Conservation (phyloP, 202 grass and related monocot genomes). For the Schoenoplectus triqueter region DNA sequence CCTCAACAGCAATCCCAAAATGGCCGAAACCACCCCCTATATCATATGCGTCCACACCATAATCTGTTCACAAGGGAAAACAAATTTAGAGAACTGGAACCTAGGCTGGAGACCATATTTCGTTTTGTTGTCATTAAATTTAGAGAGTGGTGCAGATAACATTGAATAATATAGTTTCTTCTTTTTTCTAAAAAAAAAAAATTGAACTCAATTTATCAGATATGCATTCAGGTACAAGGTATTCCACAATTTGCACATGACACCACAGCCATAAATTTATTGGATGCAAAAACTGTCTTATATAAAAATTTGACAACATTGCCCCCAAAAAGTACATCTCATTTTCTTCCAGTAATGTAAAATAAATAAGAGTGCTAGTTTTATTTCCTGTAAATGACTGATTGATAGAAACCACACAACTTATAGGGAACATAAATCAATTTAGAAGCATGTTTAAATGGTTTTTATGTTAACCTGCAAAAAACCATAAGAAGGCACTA, state of each 20-base stretch:
- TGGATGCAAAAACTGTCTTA: not conserved
- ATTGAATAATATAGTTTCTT: not conserved
- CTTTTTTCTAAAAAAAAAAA: not conserved
- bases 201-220: not conserved
- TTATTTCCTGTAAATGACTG: not conserved
- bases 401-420: not conserved
- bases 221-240: not conserved
- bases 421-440: not conserved
- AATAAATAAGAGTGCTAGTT: not conserved
- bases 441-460: not conserved
- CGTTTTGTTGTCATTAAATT: not conserved
- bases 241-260: not conserved
- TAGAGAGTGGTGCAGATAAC: not conserved
- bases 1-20: constrained; percentile 94
- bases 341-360: constrained; percentile 4
- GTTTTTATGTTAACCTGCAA: not conserved
- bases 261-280: not conserved
- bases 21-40: constrained; percentile 84
- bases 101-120: not conserved
- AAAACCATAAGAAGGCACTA: not conserved
- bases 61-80: constrained; percentile 59
- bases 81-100: constrained; percentile 12
- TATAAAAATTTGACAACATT: not conserved
- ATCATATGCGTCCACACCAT: constrained; percentile 83
- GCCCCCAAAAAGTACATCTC: not conserved